These are phyloP conservation scores for Aureobasidium uvarum DNA, from an alignment of 2,329 filamentous ascomycete genomes.

Conservation along the genomic window DNA sequence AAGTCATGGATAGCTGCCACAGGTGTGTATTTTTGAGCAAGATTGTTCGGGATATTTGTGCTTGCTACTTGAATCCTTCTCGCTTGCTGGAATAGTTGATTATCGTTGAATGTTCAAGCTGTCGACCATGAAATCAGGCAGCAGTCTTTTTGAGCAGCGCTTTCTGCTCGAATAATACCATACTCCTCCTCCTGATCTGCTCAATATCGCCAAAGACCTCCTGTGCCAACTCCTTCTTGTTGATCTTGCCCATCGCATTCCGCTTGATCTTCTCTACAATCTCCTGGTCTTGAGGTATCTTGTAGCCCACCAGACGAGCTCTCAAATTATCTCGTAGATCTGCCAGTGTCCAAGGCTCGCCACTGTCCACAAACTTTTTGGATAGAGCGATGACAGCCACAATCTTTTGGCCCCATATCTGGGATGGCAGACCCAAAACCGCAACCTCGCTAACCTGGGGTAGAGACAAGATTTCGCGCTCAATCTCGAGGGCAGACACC, in stretches of 20 bases:
- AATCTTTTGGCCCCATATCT: slow-evolving; percentile 94
- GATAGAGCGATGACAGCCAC: slow-evolving; percentile 78
- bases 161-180: background rate
- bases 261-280: slow-evolving; percentile 73
- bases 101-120: no score
- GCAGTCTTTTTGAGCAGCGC: background rate
- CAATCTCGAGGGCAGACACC: slow-evolving; percentile 77
- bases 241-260: slow-evolving; percentile 93
- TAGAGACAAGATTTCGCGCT: slow-evolving; percentile 87
- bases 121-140: no score
- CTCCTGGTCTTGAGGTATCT: slow-evolving; percentile 76
- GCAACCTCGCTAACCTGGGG: slow-evolving; percentile 76
- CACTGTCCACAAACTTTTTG: slow-evolving; percentile 49
- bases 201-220: background rate
- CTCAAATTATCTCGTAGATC: background rate
- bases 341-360: background rate
- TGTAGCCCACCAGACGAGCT: background rate
- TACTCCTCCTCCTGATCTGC: background rate
- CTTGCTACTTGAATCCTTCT: no score
- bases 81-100: no score
- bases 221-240: background rate
- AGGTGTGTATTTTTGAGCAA: no score
- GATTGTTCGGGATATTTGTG: no score
- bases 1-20: no score
- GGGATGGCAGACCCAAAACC: slow-evolving; percentile 80